Evolutionary conservation across 805 yeast genomes (phyloP), one percentile per base, ranked within the genome.

Genomic region (Monosporozyma unispora): DNA sequence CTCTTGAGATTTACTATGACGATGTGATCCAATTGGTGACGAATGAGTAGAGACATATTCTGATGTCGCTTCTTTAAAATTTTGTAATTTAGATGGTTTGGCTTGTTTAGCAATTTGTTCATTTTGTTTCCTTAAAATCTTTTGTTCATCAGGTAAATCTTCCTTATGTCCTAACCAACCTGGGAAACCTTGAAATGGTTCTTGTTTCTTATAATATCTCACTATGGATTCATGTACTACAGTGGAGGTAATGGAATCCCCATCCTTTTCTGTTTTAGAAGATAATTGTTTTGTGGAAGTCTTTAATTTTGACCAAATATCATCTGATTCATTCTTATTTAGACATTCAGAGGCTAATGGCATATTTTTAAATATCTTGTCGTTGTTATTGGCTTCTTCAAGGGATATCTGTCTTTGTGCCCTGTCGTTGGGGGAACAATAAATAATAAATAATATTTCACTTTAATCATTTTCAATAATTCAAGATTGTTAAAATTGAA

Each of bases 181-280:
- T 8, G 71, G 71, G 25, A 63, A 64, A 1, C 70, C 70, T 29
- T 62, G 59, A 46, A 65, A 65, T 0, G 66, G 67, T 35, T 59
- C 65, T 43, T 59, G 62, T 14, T 53, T 57, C 45, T 62, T 52
- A 52, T 74, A 75, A 57, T 60, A 71, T 46, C 67, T 64, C 10
- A 72, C 70, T 43, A 75, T 52, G 1, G 78, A 73, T 50, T 75
- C 68, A 51, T 73, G 75, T 4, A 76, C 66, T 7, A 74, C 64
- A 0, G 80, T 75, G 29, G 74, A 67, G 11, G 67, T 67, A 23
- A 69, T 68, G 1, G 67, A 55, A 28, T 66, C 70, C 23, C 77
- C 77, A 51, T 76, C 79, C 41, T 64, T 60, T 44, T 75, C 79
- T 6, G 60, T 50, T 44, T 57, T 62, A 1, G 58, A 42, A 3